Conservation (phyloP, 2,329 filamentous ascomycete species). For the Aspergillus texensis region DNA sequence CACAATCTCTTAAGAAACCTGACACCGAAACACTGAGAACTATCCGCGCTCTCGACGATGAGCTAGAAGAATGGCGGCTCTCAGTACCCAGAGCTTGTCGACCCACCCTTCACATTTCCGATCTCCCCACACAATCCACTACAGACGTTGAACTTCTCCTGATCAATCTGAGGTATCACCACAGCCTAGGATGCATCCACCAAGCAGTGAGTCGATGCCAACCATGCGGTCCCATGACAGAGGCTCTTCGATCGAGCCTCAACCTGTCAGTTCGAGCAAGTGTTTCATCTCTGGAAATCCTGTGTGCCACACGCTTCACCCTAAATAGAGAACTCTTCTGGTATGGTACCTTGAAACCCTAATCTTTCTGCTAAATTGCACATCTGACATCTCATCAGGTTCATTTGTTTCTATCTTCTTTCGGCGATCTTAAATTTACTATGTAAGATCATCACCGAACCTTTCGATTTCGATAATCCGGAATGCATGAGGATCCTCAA, state of each 20-base stretch:
- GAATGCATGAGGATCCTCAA: not conserved
- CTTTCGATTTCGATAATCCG: not conserved
- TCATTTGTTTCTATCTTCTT: not conserved
- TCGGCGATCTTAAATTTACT: not conserved
- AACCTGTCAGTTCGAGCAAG: not conserved
- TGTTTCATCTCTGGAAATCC: not conserved
- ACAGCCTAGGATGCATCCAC: not conserved
- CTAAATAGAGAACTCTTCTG: not conserved
- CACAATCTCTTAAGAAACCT: not conserved
- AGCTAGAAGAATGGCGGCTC: not conserved
- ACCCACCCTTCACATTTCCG: not conserved
- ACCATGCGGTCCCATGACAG: not conserved
- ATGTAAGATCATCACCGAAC: not conserved
- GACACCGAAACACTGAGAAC: not conserved
- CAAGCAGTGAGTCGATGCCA: not conserved
- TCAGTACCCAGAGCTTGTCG: not conserved
- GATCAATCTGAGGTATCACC: not conserved
- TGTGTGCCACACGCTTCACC: not conserved
- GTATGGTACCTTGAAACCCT: not conserved
- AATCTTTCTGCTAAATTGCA: not conserved
- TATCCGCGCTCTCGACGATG: not conserved
- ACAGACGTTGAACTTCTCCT: not conserved
- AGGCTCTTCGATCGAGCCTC: not conserved
- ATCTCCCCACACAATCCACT: not conserved
- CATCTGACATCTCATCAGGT: not conserved